Base-by-base conservation (phyloP, 371 early-diverging fungal genomes). In the Nosema muscidifuracis region DNA sequence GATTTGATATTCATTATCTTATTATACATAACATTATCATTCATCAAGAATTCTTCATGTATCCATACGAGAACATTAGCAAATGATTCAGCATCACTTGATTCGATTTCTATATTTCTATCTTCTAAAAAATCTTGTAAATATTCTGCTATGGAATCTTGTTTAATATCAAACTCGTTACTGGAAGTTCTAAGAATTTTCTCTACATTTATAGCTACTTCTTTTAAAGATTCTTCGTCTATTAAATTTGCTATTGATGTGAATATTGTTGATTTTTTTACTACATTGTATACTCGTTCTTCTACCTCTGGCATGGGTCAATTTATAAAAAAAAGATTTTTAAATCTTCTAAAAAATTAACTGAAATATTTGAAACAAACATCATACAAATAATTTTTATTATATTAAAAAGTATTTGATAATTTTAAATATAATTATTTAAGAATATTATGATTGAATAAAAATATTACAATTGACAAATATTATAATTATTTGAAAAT, bases 201-300 rank as follows among this genome's bases (percentile, higher is more conserved):
- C 22, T 40, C 30, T 36, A 67, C 44, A 2, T 22, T 57, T 18
- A 24, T 30, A 56, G 42, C 40, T 28, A 67, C 18, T 2, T 34
- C 1, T n/a, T 3, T 2, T 24, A 67, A 24, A 22, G 28, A 57
- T 1, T 56, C 56, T 3, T 67, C 56, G 0, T 67, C 67, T 43
- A 57, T 18, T 26, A 67, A 7, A 40, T 30, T 34, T 44, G 55
- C 42, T 16, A 57, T n/a, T 10, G 43, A 1, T 28, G 43, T 31
- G 43, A 67, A 67, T 16, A 67, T n/a, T 13, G 67, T 28, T 7
- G 67, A 67, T 26, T 57, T 67, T 38, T 42, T 42, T 13, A 67
- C 1, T 3, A 57, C 57, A 4, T 42, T 38, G 0, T 24, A n/a
- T 12, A 67, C 57, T 42, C 67, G 31, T 16, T 12, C 20, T 9